These are phyloP conservation scores for Neolentinus lepideus DNA, from an alignment of 1,284 basidiomycete species.

Conservation along the genomic window DNA sequence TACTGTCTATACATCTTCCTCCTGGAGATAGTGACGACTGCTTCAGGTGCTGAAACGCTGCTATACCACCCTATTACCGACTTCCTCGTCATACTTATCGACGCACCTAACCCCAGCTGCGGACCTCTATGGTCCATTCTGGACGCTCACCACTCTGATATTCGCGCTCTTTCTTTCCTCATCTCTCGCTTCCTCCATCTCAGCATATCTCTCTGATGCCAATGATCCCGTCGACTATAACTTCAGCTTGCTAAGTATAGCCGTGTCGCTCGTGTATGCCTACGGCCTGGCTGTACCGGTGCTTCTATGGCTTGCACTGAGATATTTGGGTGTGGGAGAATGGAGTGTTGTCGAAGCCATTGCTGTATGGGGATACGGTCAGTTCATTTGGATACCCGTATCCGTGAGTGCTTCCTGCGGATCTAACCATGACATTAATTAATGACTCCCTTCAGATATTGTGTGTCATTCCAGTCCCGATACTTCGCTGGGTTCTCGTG, in stretches of 20 bases:
- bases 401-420: conserved; percentile 40
- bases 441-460: conserved; percentile 43
- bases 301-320: conserved; percentile 70
- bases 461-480: conserved; percentile 74
- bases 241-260: conserved; percentile 77
- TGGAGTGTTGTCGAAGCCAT: conserved; percentile 81
- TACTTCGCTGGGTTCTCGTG: conserved; percentile 77
- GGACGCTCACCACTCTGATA: conserved; percentile 90
- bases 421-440: not conserved
- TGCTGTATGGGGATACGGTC: conserved; percentile 67
- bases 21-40: not conserved
- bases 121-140: conserved; percentile 89
- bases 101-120: conserved; percentile 56
- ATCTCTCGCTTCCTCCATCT: conserved; percentile 78
- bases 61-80: conserved; percentile 65
- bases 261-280: conserved; percentile 76
- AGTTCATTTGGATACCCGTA: conserved; percentile 76
- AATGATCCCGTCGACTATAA: conserved; percentile 60
- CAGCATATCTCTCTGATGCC: conserved; percentile 67
- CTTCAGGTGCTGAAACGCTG: conserved; percentile 61
- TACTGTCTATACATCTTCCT: not conserved
- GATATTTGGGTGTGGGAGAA: conserved; percentile 79
- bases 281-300: conserved; percentile 81
- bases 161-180: conserved; percentile 89
- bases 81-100: conserved; percentile 47